These are phyloP conservation scores for Apium graveolens DNA, from an alignment of 129 eudicot genomes.

Conservation along the genomic window DNA sequence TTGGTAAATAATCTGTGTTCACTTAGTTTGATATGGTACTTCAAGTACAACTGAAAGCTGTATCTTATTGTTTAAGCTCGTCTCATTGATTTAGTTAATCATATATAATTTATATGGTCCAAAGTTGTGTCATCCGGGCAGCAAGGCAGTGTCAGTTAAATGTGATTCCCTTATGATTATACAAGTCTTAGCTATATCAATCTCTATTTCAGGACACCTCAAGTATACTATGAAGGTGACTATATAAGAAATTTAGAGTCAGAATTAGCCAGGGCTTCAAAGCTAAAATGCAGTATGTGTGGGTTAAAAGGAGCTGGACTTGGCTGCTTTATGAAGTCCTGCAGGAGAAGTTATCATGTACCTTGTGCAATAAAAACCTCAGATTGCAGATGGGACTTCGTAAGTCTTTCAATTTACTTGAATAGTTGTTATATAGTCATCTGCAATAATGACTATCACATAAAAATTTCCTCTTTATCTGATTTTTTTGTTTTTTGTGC, in stretches of 20 bases:
- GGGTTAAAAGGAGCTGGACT: constrained; percentile 83
- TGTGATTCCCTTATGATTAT: neutral
- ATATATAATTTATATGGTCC: neutral
- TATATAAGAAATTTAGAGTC: constrained; percentile 53
- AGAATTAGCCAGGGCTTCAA: constrained; percentile 69
- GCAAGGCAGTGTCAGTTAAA: neutral
- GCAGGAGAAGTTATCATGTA: constrained; percentile 66
- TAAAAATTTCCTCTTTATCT: neutral
- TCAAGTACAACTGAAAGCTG: neutral
- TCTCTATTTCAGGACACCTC: constrained; percentile 62
- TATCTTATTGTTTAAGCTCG: neutral
- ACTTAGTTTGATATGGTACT: neutral
- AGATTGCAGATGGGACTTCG: constrained; percentile 88
- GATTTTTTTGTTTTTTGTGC: neutral
- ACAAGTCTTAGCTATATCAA: neutral
- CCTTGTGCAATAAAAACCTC: constrained; percentile 61
- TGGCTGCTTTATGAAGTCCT: constrained; percentile 67
- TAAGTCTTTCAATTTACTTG: constrained; percentile 29
- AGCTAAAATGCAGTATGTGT: constrained; percentile 71
- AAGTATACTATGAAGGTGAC: constrained; percentile 43
- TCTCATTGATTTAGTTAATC: neutral
- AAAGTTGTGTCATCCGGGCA: neutral
- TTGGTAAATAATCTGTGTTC: neutral
- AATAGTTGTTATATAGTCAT: neutral
- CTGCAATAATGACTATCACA: constrained; percentile 3